Conservation (phyloP, 129 eudicot genomes). For the Tagetes patula region DNA sequence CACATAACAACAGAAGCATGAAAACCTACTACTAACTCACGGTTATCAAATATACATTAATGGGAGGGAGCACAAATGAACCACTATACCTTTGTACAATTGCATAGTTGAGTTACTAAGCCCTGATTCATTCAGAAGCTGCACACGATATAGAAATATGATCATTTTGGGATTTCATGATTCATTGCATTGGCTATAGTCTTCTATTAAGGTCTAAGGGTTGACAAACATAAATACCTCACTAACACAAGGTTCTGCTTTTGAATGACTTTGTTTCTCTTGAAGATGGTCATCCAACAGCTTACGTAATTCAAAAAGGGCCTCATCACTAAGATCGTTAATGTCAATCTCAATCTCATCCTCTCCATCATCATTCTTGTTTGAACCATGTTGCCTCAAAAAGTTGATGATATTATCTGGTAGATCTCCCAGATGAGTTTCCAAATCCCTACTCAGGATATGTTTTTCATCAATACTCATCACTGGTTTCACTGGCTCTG, state of each 20-base stretch:
- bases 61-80: neutral
- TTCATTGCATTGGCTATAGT: neutral
- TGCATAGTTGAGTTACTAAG: conserved; percentile 86
- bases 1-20: neutral
- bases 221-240: conserved; percentile 46
- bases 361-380: conserved; percentile 48
- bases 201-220: neutral
- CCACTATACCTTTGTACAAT: conserved; percentile 54
- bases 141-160: conserved; percentile 27
- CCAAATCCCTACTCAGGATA: conserved; percentile 57
- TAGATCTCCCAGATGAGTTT: conserved; percentile 45
- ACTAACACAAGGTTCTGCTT: conserved; percentile 67
- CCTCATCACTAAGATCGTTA: conserved; percentile 52
- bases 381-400: conserved; percentile 52
- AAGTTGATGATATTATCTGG: conserved; percentile 60
- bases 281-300: conserved; percentile 56
- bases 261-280: conserved; percentile 43
- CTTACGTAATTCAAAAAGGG: conserved; percentile 56
- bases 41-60: neutral
- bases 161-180: conserved; percentile 9
- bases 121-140: conserved; percentile 78
- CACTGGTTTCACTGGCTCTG: conserved; percentile 44
- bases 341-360: conserved; percentile 89
- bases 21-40: conserved; percentile 5
- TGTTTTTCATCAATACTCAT: conserved; percentile 64